These are phyloP conservation scores for Trichosporon asahii DNA, from an alignment of 1,284 basidiomycete species.

Conservation along the genomic window DNA sequence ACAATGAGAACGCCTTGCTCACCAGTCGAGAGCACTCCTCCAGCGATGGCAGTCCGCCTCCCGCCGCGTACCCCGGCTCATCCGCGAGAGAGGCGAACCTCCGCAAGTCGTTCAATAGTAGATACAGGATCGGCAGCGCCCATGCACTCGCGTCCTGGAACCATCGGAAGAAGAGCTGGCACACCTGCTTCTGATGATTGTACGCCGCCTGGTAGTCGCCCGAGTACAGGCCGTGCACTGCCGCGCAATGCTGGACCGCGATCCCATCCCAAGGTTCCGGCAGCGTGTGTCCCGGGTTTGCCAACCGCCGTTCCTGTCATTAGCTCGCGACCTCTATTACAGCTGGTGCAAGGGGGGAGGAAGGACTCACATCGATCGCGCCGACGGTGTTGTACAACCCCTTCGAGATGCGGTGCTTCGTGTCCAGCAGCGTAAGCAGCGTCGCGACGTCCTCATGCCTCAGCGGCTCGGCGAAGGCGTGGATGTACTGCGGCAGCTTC, in stretches of 20 bases:
- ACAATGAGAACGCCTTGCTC: slow-evolving; percentile 86
- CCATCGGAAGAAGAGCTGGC: slow-evolving; percentile 69
- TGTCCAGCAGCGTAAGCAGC: slow-evolving; percentile 36
- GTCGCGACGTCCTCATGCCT: slow-evolving; percentile 30
- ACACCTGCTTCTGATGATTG: slow-evolving; percentile 39
- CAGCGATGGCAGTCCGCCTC: slow-evolving; percentile 62
- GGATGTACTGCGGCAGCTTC: slow-evolving; percentile 46
- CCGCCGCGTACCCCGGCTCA: slow-evolving; percentile 48
- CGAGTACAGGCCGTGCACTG: slow-evolving; percentile 36
- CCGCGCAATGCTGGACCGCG: slow-evolving; percentile 46
- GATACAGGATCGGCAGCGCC: slow-evolving; percentile 75
- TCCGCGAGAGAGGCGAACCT: slow-evolving; percentile 64
- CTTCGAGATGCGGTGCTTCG: slow-evolving; percentile 37
- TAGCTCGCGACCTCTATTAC: not conserved
- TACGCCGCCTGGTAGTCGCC: slow-evolving; percentile 42
- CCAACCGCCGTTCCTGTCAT: slow-evolving; percentile 34
- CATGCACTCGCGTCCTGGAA: slow-evolving; percentile 73
- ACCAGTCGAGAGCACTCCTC: slow-evolving; percentile 89
- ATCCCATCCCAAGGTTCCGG: slow-evolving; percentile 47
- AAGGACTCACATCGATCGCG: slow-evolving; percentile 39
- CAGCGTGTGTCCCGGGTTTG: slow-evolving; percentile 39
- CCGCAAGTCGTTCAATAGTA: slow-evolving; percentile 70
- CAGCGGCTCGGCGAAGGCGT: slow-evolving; percentile 39
- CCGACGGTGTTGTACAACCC: slow-evolving; percentile 44
- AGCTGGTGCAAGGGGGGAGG: not conserved